Conservation (phyloP, 2,329 filamentous ascomycete genomes). For the Fusarium sp. region DNA sequence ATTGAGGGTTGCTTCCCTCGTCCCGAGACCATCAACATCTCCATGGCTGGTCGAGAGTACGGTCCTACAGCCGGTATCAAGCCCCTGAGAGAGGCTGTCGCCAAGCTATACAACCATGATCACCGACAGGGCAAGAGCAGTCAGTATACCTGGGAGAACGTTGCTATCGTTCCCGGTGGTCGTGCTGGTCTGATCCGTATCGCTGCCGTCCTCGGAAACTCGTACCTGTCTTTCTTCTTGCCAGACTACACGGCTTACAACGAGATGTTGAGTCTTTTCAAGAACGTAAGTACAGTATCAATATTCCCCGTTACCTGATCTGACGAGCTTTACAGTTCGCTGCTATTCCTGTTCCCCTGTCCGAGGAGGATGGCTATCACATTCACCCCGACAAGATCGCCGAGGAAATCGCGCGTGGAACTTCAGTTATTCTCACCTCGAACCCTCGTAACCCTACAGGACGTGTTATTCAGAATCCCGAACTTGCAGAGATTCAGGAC, state of each 20-base stretch:
- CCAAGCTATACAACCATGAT: conserved; percentile 91
- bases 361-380: conserved; percentile 88
- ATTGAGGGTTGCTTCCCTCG: conserved; percentile 90
- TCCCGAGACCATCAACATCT: conserved; percentile 82
- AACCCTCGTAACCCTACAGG: conserved; percentile 97
- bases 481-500: conserved; percentile 91
- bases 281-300: conserved; percentile 67
- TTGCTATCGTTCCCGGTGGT: conserved; percentile 94
- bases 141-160: conserved; percentile 97
- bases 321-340: conserved; percentile 72
- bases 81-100: conserved; percentile 88
- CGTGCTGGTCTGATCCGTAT: conserved; percentile 94
- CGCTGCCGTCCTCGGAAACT: conserved; percentile 91
- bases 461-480: conserved; percentile 84
- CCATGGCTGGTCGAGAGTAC: conserved; percentile 86
- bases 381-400: conserved; percentile 94
- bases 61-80: conserved; percentile 95
- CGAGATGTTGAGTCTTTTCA: conserved; percentile 95
- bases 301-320: not conserved
- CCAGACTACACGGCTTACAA: conserved; percentile 98
- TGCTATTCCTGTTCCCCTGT: conserved; percentile 86
- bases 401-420: conserved; percentile 88
- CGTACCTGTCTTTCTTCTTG: conserved; percentile 94
- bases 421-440: conserved; percentile 90
- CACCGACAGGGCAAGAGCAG: conserved; percentile 89